Evolutionary conservation across 2,329 filamentous ascomycete genomes (phyloP).

Genomic region (Botrytis tulipae): DNA sequence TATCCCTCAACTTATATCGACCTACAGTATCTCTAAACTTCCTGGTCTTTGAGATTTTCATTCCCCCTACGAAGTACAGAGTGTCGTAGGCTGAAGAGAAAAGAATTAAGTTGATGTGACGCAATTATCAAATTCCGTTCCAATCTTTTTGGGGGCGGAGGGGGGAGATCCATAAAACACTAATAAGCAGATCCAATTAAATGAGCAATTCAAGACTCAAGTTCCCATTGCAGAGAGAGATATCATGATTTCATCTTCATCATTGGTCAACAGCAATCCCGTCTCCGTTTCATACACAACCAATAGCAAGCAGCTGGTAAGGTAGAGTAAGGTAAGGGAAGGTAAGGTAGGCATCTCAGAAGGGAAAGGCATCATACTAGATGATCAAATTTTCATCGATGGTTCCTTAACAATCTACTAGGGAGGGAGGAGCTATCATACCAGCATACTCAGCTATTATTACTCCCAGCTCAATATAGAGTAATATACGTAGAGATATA

Average conservation of each 20-base stretch:
- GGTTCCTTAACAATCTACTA: background rate
- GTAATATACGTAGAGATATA: background rate
- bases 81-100: background rate
- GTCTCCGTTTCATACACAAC: background rate
- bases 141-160: background rate
- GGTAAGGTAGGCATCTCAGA: background rate
- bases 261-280: background rate
- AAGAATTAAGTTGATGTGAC: constrained; percentile 14
- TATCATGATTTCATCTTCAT: background rate
- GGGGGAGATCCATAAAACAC: background rate
- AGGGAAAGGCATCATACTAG: background rate
- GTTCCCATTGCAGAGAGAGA: background rate
- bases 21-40: background rate
- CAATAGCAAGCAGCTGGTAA: background rate
- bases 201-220: background rate
- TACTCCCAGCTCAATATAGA: background rate
- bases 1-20: background rate
- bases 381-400: background rate
- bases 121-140: constrained; percentile 6
- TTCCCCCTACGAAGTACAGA: too few relatives aligned
- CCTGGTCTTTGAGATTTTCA: background rate
- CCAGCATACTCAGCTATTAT: too few relatives aligned
- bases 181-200: background rate
- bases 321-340: background rate
- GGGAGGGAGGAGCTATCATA: too few relatives aligned